Percentiles rank a stretch among this genome's conserved stretches.
Evolutionary conservation across 1,139 yeast genomes (phyloP).

Genomic region (Yamadazyma friedrichii): DNA sequence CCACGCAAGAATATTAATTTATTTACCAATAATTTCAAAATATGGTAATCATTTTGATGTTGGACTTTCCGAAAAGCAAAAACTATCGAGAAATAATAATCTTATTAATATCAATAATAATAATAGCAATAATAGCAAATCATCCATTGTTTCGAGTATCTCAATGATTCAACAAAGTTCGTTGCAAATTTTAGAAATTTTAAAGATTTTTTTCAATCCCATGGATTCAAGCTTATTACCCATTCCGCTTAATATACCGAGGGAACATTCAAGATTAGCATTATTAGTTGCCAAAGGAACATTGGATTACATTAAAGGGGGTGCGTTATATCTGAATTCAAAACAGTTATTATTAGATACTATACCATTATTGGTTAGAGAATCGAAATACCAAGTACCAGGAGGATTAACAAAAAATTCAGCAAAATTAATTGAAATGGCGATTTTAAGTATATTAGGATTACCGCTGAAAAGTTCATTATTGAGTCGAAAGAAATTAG

Average conservation of each 20-base stretch:
- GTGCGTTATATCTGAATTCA: slow-evolving; percentile 72
- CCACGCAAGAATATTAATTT: slow-evolving; percentile 77
- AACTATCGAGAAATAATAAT: slow-evolving; percentile 27
- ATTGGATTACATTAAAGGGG: slow-evolving; percentile 80
- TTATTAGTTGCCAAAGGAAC: slow-evolving; percentile 76
- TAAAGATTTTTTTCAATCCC: slow-evolving; percentile 47
- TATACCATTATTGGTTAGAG: slow-evolving; percentile 47
- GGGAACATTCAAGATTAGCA: slow-evolving; percentile 67
- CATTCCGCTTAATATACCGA: slow-evolving; percentile 67
- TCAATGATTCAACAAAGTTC: slow-evolving; percentile 77
- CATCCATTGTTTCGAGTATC: slow-evolving; percentile 34
- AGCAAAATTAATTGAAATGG: slow-evolving; percentile 52
- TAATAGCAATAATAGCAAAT: too few species aligned
- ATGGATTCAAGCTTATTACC: slow-evolving; percentile 49
- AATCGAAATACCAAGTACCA: slow-evolving; percentile 52
- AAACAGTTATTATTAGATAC: slow-evolving; percentile 53
- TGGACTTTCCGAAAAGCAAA: slow-evolving; percentile 43
- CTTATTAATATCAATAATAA: too few species aligned
- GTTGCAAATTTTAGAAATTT: slow-evolving; percentile 59
- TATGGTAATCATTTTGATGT: slow-evolving; percentile 46
- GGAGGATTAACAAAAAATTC: slow-evolving; percentile 62
- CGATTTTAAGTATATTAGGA: slow-evolving; percentile 54
- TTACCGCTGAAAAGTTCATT: slow-evolving; percentile 16
- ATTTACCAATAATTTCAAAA: slow-evolving; percentile 66
- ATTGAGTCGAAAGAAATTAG: slow-evolving; percentile 19